Conservation (phyloP, 441 rosid genomes). For the Populus tomentosa region DNA sequence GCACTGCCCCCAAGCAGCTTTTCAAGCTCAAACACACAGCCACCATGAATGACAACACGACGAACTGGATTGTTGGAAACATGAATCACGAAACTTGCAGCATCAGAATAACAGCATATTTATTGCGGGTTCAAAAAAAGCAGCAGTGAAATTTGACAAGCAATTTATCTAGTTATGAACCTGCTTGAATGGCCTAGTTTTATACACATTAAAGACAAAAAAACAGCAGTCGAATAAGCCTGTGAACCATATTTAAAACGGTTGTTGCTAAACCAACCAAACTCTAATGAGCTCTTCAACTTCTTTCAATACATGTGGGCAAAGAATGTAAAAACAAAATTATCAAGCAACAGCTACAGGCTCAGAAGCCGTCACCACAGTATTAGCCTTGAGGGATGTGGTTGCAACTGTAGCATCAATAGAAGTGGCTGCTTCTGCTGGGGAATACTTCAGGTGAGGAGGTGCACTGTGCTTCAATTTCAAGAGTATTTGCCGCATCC, state of each 20-base stretch:
- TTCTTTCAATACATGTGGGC: not conserved
- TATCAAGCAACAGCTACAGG: constrained; percentile 45
- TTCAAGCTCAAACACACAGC: not conserved
- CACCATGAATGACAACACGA: not conserved
- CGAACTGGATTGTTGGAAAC: not conserved
- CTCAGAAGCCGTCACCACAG: constrained; percentile 28
- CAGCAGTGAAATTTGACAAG: not conserved
- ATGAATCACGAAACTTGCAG: not conserved
- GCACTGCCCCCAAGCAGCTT: not conserved
- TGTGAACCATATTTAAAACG: not conserved
- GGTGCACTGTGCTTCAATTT: constrained; percentile 78
- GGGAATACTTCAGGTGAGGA: constrained; percentile 54
- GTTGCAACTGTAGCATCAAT: constrained; percentile 28
- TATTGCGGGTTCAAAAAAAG: not conserved
- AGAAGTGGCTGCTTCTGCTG: constrained; percentile 40
- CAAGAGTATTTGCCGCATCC: constrained; percentile 72
- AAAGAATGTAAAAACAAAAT: not conserved
- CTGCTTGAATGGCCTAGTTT: constrained; percentile 1
- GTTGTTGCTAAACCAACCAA: not conserved
- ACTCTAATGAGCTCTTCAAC: not conserved
- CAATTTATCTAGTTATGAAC: not conserved
- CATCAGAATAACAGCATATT: not conserved
- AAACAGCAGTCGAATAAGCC: not conserved
- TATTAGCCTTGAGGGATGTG: constrained; percentile 12
- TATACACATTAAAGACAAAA: not conserved